Base-by-base conservation (phyloP, 1,139 yeast species). In the Waltiozyma sp. region DNA sequence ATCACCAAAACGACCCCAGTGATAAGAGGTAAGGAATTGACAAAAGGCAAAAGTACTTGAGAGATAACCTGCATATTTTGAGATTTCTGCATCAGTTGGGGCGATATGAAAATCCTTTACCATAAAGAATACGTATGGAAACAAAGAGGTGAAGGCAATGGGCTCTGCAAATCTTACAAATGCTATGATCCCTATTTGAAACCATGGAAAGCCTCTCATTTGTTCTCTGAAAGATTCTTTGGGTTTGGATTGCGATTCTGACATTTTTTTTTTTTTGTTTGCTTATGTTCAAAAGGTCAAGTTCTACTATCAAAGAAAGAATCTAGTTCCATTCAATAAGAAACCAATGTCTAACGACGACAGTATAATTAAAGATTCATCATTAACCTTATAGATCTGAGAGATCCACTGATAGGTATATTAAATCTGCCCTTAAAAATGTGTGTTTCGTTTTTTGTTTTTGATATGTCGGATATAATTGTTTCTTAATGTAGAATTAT, bases 81-180 rank as follows among this genome's bases (percentile, higher is more conserved):
- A 69, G 35, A 77, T 71, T 28, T 73, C 72, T 10, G 73, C 69
- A 44, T 75, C 73, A 19, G 69, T 69, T 26, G 68, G 66, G 2
- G 76, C 71, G 28, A 75, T 64, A 5, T 72, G 69, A 50, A 77
- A 76, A 47, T 74, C 77, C 52, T 75, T 61, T 28, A 79, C 76
- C 80, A 78, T 75, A 57, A 75, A 78, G 56, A 73, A 78, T 21
- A 78, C 69, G 54, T 78, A 79, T 2, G 85, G 84, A 57, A 78
- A 77, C 31, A 76, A 56, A 2, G 82, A 76, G 2, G 83, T 75
- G 61, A 77, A 77, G 2, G 83, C 73, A 33, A 79, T 66, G 1
- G 85, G 84, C 54, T 78, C 85, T 9, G 77, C 68, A 41, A 77
- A 66, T 41, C 83, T 61, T 46, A 75, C 69, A 15, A 69, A 48